Percentiles rank a stretch among this genome's conserved stretches.
These are phyloP conservation scores for Coniochaeta sp. DNA, from an alignment of 2,329 filamentous ascomycete genomes.

Conservation along the genomic window DNA sequence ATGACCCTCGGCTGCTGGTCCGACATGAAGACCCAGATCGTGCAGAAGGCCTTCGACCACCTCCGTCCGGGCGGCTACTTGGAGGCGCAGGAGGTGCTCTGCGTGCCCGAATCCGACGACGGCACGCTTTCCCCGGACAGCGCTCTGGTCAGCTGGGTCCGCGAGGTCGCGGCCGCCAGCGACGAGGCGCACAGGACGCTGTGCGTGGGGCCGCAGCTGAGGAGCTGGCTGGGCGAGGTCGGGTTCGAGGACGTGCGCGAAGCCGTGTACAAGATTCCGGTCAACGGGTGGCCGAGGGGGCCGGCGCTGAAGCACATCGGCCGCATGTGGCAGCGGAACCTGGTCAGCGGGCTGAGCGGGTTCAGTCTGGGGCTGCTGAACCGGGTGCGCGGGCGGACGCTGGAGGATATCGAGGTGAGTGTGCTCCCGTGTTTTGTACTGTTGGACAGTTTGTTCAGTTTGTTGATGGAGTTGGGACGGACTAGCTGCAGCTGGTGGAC, in stretches of 20 bases:
- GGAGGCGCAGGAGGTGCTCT: slow-evolving; percentile 42
- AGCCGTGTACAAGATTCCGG: slow-evolving; percentile 20
- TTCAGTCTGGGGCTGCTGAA: slow-evolving; percentile 20
- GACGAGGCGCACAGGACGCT: slow-evolving; percentile 12
- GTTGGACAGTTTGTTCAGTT: neutral
- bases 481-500: slow-evolving; percentile 38
- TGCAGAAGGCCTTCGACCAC: slow-evolving; percentile 42
- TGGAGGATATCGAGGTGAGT: slow-evolving; percentile 42
- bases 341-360: slow-evolving; percentile 21
- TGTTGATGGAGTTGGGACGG: too few relatives aligned
- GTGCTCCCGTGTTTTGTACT: slow-evolving; percentile 10
- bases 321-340: slow-evolving; percentile 18
- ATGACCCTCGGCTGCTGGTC: slow-evolving; percentile 41
- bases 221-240: slow-evolving; percentile 16
- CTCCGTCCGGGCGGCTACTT: slow-evolving; percentile 46
- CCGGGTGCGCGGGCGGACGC: slow-evolving; percentile 29
- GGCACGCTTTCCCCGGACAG: slow-evolving; percentile 12
- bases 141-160: slow-evolving; percentile 12
- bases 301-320: slow-evolving; percentile 21
- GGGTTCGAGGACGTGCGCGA: slow-evolving; percentile 24
- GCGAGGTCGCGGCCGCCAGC: slow-evolving; percentile 12
- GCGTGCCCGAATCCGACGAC: slow-evolving; percentile 16
- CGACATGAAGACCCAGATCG: slow-evolving; percentile 39
- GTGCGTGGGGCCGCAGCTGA: slow-evolving; percentile 10
- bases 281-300: slow-evolving; percentile 25